Base-by-base conservation (phyloP, 768 basidiomycete genomes). In the Suillus ampliporus region DNA sequence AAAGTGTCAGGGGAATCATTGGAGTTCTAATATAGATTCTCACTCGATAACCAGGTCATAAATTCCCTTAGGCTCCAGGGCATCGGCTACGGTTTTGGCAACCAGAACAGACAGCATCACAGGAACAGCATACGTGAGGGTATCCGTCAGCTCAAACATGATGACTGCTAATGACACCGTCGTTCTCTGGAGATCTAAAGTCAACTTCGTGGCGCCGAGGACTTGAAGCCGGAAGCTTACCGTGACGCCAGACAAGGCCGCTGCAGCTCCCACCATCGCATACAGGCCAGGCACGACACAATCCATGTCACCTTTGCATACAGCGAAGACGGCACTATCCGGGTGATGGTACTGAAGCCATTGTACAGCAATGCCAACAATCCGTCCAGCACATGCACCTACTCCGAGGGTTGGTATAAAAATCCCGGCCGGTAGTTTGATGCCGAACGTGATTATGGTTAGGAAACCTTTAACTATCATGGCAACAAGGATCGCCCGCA, bases 321-420 rank as follows among this genome's bases (percentile, higher is more conserved):
- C 77, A 23, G 78, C 78, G 71, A 95, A 95, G n/a, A 94, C 71
- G 1, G 78, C 60, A 44, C 81, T 79, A 31, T 84, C 63, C 0
- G 93, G 91, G 69, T 90, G 74, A 44, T 79, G 80, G 68, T 81
- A 85, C 68, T 91, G 90, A 58, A 90, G 68, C 77, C 86, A 90
- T 71, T 96, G 93, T 75, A 98, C 84, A 7, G 79, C 70, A 41
- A 97, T 86, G 40, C 97, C 97, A 40, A 94, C 69, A 40, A 98
- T 86, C 26, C 97, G 84, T 2, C 97, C 97, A 34, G 92, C 91
- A 70, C 95, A 96, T 0, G 96, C 96, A 28, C 97, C 96, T 13
- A 97, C 96, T 15, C 91, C 95, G 9, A 99, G 86, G 0, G 95
- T 93, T 0, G 97, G 97, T 44, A 99, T 94, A 77, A 99, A 99